These are phyloP conservation scores for Orobanche coerulescens DNA, from an alignment of 257 asterid species.

Conservation along the genomic window DNA sequence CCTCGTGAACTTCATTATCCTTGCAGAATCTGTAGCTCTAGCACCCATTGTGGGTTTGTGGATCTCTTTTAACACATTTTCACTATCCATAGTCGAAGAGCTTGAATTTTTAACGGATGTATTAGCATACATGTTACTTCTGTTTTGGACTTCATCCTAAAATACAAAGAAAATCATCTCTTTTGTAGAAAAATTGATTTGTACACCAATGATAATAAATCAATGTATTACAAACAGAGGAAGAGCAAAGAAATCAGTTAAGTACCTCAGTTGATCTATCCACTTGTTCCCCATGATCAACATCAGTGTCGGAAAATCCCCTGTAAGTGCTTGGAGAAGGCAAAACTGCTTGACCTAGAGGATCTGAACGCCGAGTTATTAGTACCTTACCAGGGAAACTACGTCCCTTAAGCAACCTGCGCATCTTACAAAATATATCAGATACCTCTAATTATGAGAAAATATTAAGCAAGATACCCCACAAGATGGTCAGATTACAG, in stretches of 20 bases:
- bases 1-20: constrained; percentile 83
- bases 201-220: background rate
- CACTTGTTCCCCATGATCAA: constrained; percentile 37
- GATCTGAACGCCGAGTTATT: constrained; percentile 64
- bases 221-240: no score
- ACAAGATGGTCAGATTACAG: background rate
- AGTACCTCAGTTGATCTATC: constrained; percentile 52
- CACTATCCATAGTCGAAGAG: constrained; percentile 32
- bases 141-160: constrained; percentile 54
- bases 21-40: constrained; percentile 92
- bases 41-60: constrained; percentile 67
- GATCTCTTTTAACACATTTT: constrained; percentile 48
- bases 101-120: constrained; percentile 43
- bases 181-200: background rate
- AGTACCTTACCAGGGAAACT: constrained; percentile 94
- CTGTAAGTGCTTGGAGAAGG: constrained; percentile 52
- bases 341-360: constrained; percentile 43
- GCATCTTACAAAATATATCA: constrained; percentile 14
- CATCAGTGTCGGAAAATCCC: constrained; percentile 40
- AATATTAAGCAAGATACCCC: constrained; percentile 3
- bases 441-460: background rate
- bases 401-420: constrained; percentile 90
- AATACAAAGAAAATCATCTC: background rate
- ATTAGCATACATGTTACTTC: constrained; percentile 43
- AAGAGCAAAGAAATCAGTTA: background rate